Base-by-base conservation (phyloP, 306 rosid genomes). In the Rubus idaeus region DNA sequence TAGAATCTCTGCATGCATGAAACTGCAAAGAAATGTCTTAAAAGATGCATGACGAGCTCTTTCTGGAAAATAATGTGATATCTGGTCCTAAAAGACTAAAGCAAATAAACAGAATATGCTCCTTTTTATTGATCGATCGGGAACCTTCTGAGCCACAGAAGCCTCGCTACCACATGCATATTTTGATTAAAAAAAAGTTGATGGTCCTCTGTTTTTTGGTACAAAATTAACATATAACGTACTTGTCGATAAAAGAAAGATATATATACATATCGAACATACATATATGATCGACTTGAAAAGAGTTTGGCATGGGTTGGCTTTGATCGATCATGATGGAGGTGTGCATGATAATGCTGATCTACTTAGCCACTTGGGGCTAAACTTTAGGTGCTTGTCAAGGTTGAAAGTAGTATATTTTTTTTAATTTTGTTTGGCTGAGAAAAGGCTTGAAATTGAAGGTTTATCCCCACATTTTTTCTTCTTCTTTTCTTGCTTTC, bases 91-190 rank as follows among this genome's bases (percentile, higher is more conserved):
- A 87, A 56, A 74, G 56, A 45, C 46, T 9, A 49, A 50, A 50
- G 60, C 60, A 49, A 8, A 14, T 23, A 1, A 69, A 8, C 42
- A 44, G 10, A 40, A 71, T 58, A 58, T 9, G 77, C 12, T 64
- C 39, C 37, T 41, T 56, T 53, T 70, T 63, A 37, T 1, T 56
- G 1, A 30, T 1, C 61, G 35, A 30, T 1, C 61, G 50, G 75
- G 63, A 20, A 47, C 46, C 75, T 50, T 76, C 71, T 68, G 77
- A 81, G 47, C 87, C 87, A 73, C 79, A 77, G 69, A 83, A 51
- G 56, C 72, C 23, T 30, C 1, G 35, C 35, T 2, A 30, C 35
- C 35, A 20, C 47, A 50, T 17, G 70, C 30, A 69, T 69, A 51
- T 40, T 68, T 46, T 73, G 18, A 42, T 80, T 20, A 49, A 58